Percentiles rank a stretch among this genome's conserved stretches.
phyloP scores from a whole-genome alignment of 179 eudicot species.

The Actinidia polygama region DNA sequence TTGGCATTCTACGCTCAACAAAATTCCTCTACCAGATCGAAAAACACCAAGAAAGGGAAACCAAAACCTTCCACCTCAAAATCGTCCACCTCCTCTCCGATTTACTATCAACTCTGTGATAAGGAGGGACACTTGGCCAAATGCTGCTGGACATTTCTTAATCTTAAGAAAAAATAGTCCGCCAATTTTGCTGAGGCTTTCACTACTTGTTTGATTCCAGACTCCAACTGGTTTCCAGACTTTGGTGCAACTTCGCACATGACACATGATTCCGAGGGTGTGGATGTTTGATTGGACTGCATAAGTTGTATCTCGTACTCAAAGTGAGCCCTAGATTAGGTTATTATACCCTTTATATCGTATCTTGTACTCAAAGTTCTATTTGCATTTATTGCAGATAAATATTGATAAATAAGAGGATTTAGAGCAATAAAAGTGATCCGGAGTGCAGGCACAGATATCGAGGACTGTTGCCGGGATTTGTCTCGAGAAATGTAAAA shows the following conservation, averaged over 20 bases:
- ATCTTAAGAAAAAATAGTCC: background rate
- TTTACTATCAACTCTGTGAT: background rate
- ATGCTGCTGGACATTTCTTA: background rate
- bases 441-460: too few species aligned
- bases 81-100: too few species aligned
- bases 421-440: too few species aligned
- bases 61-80: background rate
- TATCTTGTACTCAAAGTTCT: too few species aligned
- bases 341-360: too few species aligned
- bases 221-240: background rate
- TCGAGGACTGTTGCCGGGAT: too few species aligned
- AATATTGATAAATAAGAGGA: too few species aligned
- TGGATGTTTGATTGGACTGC: too few species aligned
- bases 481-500: too few species aligned
- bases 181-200: background rate
- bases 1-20: background rate
- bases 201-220: background rate
- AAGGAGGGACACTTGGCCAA: background rate
- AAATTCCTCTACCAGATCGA: background rate
- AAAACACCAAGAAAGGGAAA: background rate
- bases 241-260: background rate
- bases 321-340: too few species aligned
- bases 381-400: too few species aligned
- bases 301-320: too few species aligned
- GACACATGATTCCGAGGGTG: background rate